These are phyloP conservation scores for Thraustotheca clavata DNA, from an alignment of 352 stramenopile species.

Conservation along the genomic window DNA sequence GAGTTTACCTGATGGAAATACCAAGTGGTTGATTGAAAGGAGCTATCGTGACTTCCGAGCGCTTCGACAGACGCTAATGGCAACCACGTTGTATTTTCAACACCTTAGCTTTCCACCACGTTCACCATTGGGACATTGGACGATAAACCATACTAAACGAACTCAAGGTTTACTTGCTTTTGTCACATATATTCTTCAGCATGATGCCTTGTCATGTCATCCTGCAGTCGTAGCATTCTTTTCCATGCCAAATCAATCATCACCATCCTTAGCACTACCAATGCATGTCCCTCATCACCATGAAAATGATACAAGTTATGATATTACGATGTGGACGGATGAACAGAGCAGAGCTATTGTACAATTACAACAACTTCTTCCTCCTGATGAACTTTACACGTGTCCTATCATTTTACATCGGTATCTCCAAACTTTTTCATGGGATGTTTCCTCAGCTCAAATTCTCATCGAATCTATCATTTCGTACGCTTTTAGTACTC, in stretches of 20 bases:
- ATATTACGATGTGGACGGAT: neutral
- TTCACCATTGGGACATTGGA: neutral
- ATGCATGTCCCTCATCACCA: neutral
- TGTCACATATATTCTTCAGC: conserved; percentile 3
- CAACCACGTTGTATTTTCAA: neutral
- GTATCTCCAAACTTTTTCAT: neutral
- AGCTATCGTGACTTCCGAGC: conserved; percentile 17
- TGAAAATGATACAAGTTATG: neutral
- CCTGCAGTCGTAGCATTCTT: conserved; percentile 3
- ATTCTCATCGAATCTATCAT: neutral
- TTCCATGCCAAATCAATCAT: neutral
- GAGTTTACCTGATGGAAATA: neutral
- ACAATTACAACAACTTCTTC: neutral
- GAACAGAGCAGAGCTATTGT: conserved; percentile 5
- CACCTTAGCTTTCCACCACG: conserved; percentile 10
- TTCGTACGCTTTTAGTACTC: neutral
- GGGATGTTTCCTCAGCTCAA: neutral
- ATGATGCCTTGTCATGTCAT: neutral
- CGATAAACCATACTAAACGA: conserved; percentile 16
- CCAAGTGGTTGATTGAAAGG: conserved; percentile 9
- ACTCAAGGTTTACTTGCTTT: conserved; percentile 9
- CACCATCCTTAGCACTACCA: neutral
- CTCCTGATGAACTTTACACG: neutral
- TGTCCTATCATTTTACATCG: conserved; percentile 1
- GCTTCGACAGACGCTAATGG: neutral